Percentiles rank a stretch among this genome's conserved stretches.
Conservation (phyloP, 1,139 yeast species). For the Yamadazyma blattariae region DNA sequence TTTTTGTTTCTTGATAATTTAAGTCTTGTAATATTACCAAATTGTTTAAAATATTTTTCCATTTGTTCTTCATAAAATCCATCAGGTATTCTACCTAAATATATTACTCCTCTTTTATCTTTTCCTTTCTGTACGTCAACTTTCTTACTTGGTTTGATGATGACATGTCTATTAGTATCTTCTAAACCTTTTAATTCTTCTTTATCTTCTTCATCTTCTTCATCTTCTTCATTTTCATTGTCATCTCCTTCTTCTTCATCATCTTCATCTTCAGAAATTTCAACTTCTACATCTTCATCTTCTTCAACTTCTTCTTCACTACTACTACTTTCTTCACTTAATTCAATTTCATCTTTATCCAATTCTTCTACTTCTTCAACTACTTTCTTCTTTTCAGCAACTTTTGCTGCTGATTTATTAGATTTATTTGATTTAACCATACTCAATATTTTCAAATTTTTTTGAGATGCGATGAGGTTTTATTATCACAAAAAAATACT, state of each 20-base stretch:
- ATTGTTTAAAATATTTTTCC: constrained; percentile 80
- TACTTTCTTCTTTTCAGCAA: constrained; percentile 16
- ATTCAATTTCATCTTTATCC: constrained; percentile 21
- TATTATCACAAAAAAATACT: too few species aligned
- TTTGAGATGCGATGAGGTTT: constrained; percentile 11
- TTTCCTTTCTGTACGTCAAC: constrained; percentile 16
- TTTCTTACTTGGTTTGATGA: constrained; percentile 25
- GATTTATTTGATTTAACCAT: constrained; percentile 3
- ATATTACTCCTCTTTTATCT: constrained; percentile 61
- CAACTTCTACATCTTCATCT: constrained; percentile 19
- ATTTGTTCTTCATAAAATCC: constrained; percentile 88
- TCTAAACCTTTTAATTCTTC: constrained; percentile 16
- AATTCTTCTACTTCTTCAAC: constrained; percentile 20
- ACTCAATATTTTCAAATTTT: constrained; percentile 7
- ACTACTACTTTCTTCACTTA: constrained; percentile 10
- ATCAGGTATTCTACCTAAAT: constrained; percentile 88
- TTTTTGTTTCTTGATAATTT: constrained; percentile 85
- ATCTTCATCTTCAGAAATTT: constrained; percentile 14
- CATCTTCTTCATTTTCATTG: constrained; percentile 15
- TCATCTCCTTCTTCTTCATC: constrained; percentile 14
- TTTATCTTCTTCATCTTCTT: constrained; percentile 19
- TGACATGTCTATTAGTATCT: constrained; percentile 22
- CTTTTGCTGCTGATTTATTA: constrained; percentile 4
- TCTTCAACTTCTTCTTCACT: constrained; percentile 17
- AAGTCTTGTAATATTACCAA: constrained; percentile 77